Evolutionary conservation across 2,329 filamentous ascomycete genomes (phyloP), one percentile per base, ranked within the genome.

Genomic region (Rugonectria rugulosa): DNA sequence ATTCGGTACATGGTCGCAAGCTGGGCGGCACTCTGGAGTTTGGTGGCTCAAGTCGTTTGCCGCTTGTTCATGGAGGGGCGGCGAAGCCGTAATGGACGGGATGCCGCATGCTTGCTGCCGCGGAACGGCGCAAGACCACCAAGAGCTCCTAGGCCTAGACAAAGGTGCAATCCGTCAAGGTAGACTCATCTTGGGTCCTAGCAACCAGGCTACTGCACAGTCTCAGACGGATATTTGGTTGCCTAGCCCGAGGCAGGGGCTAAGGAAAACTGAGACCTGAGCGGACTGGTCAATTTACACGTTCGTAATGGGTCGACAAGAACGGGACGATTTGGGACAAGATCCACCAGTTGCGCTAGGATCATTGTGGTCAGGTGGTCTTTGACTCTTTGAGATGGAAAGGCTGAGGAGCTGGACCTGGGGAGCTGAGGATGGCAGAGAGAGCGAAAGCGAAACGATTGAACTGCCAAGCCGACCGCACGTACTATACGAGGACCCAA

Each of bases 221-320:
- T 64, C 45, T 51, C 45, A 41, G 56, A 64, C 60, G 60, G 62
- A 61, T 64, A 42, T 60, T 61, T 67, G 61, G 63, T 51, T 26
- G 29, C 42, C 44, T 48, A 21, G 32, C 23, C 32, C 15, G 20
- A 37, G 45, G 40, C 52, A 47, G 19, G 47, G 47, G 47, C 20
- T 27, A 34, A 38, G 12, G 20, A n/a, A n/a, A n/a, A n/a, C n/a
- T 12, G 20, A 24, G 40, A 26, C 47, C 47, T 38, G 24, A 34
- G 47, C 38, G 42, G 47, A 50, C 47, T 50, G 27, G 37, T 36
- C 43, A 42, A 43, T 50, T 50, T 50, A 38, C 47, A 43, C 27
- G 29, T 27, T 27, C 29, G 47, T 24, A 34, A 50, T 50, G 36
- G 36, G 36, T 27, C 38, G 26, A 17, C 17, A 29, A 27, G 31